Base-by-base conservation (phyloP, 352 stramenopile genomes). In the Bremia lactucae region DNA sequence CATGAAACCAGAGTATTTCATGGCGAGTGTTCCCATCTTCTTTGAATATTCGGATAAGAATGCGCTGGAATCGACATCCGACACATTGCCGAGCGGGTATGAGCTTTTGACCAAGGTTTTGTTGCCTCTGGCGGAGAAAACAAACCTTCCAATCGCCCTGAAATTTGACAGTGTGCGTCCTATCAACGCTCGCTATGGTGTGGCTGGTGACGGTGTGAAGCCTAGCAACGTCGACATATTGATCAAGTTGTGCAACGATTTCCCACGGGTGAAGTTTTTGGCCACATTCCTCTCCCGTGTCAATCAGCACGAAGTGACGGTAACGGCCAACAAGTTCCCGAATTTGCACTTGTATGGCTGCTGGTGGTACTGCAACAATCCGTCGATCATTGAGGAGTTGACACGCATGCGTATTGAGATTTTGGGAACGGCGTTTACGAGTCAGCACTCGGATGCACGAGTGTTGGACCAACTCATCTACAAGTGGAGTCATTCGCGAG, bases 341-440 rank as follows among this genome's bases (percentile, higher is more conserved):
- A 97, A 97, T 58, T 49, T 97, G 35, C 88, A 97, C 48, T 48
- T 97, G 20, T 97, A 97, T 63, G 91, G 91, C 23, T 96, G 83
- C 65, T 94, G 81, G 81, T 96, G 88, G 87, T 97, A 95, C 70
- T 96, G 85, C 65, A 97, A 97, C 70, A 97, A 97, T 59, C 89
- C 89, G 21, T 95, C 76, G 31, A 96, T 97, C 37, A 96, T 97
- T 35, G 51, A 83, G 28, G 70, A 86, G 54, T 52, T 89, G 33
- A 94, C 78, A 6, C 63, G 55, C 16, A 96, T 97, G 86, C 69
- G 92, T 37, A 71, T 97, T 10, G 87, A 97, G 69, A 88, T 97
- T 51, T 59, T 97, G 19, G 88, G 92, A 15, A 96, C 84, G 33
- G 82, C 70, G 4, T 97, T 97, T 60, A 97, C 88, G 39, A 89